Conservation (phyloP, 2,329 filamentous ascomycete genomes). For the Niveomyces coronatus region DNA sequence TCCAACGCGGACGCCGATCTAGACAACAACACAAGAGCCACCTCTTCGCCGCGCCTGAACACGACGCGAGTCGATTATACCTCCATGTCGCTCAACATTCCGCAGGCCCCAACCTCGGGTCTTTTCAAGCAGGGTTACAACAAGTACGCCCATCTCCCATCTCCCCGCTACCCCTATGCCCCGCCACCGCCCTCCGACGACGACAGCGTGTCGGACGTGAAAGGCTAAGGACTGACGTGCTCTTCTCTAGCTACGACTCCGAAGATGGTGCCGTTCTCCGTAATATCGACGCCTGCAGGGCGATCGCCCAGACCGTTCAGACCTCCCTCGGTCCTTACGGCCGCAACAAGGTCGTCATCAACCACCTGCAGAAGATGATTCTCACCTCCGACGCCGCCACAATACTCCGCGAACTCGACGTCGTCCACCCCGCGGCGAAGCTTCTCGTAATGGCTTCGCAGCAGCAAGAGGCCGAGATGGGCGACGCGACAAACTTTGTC, state of each 20-base stretch:
- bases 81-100: constrained; percentile 89
- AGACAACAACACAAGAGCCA: constrained; percentile 9
- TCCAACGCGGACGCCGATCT: constrained; percentile 7
- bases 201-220: not conserved
- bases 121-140: constrained; percentile 96
- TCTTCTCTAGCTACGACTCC: constrained; percentile 70
- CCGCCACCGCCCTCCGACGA: constrained; percentile 11
- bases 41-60: constrained; percentile 6
- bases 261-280: constrained; percentile 98
- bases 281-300: constrained; percentile 96
- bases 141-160: constrained; percentile 51
- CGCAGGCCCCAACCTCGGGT: constrained; percentile 82
- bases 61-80: constrained; percentile 4
- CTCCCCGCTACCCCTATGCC: constrained; percentile 17
- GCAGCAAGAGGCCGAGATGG: constrained; percentile 98
- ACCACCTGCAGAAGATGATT: constrained; percentile 99
- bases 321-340: constrained; percentile 95
- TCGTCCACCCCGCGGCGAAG: constrained; percentile 96
- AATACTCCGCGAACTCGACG: constrained; percentile 93
- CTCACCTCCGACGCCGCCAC: constrained; percentile 96
- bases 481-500: constrained; percentile 94
- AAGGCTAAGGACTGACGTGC: constrained; percentile 12
- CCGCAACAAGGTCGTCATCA: constrained; percentile 99
- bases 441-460: constrained; percentile 97
- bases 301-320: constrained; percentile 91